Conservation (phyloP, 2,329 filamentous ascomycete genomes). For the Botryotinia globosa region DNA sequence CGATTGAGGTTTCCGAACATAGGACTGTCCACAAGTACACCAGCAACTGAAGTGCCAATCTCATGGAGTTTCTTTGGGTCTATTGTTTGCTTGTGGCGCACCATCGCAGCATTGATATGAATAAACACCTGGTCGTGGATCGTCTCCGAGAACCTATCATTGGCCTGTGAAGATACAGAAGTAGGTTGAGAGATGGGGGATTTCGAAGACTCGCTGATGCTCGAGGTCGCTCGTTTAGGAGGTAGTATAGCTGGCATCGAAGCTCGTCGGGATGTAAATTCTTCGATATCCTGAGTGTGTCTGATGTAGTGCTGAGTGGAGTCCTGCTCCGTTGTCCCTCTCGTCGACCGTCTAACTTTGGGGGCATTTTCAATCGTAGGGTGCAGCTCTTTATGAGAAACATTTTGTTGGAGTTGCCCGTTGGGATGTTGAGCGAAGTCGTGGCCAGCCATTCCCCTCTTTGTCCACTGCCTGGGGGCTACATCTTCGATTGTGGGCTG, state of each 20-base stretch:
- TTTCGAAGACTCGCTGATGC: background rate
- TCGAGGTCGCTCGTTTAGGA: background rate
- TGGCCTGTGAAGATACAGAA: background rate
- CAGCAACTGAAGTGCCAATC: constrained; percentile 18
- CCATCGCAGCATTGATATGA: constrained; percentile 17
- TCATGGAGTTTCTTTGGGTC: background rate
- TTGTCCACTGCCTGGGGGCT: background rate
- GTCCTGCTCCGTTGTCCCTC: background rate
- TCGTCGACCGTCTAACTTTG: background rate
- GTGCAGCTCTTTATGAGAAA: background rate
- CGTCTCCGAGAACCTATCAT: background rate
- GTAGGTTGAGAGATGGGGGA: background rate
- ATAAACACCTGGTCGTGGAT: constrained; percentile 14
- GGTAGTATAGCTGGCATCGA: background rate
- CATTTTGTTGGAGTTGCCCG: background rate
- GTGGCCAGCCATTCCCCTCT: background rate
- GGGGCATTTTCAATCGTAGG: background rate
- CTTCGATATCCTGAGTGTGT: background rate
- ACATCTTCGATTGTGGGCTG: background rate
- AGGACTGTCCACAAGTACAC: background rate
- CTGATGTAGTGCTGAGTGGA: background rate
- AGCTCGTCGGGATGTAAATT: no score
- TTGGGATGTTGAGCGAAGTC: background rate
- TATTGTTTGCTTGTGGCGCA: constrained; percentile 9
- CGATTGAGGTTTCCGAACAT: constrained; percentile 5